Conservation (phyloP, 371 early-diverging fungal genomes). For the Conidiobolus incongruus region DNA sequence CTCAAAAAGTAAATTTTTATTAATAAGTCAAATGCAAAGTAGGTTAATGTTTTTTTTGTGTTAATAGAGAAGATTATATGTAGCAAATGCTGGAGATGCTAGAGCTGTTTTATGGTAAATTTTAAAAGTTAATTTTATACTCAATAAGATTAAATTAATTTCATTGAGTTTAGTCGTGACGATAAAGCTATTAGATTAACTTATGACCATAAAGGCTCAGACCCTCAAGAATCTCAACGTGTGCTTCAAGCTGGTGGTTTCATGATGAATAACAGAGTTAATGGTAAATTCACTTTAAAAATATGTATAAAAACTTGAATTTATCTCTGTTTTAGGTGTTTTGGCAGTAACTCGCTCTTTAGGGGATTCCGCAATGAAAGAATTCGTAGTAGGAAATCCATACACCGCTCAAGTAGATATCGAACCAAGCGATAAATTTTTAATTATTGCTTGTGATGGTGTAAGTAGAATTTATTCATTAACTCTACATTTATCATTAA, state of each 20-base stretch:
- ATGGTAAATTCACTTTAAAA: constrained; percentile 28
- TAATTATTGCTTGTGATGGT: constrained; percentile 95
- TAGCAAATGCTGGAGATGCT: constrained; percentile 93
- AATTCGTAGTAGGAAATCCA: constrained; percentile 82
- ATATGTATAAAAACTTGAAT: background rate
- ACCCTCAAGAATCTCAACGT: constrained; percentile 64
- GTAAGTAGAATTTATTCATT: constrained; percentile 21
- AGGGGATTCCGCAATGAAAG: constrained; percentile 92
- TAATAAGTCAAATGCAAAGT: no score
- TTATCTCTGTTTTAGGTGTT: constrained; percentile 27
- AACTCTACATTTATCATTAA: background rate
- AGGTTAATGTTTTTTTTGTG: no score
- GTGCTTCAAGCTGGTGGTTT: constrained; percentile 85
- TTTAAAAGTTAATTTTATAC: constrained; percentile 1
- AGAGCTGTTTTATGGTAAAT: constrained; percentile 67
- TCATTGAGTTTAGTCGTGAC: constrained; percentile 27
- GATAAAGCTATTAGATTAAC: constrained; percentile 74
- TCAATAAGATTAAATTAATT: background rate
- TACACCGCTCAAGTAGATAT: constrained; percentile 80
- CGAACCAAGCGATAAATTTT: constrained; percentile 36
- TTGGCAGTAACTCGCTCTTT: constrained; percentile 89
- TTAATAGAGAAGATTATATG: constrained; percentile 56
- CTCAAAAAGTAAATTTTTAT: background rate
- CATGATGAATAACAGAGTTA: constrained; percentile 92
- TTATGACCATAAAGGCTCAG: constrained; percentile 95